These are phyloP conservation scores for Castanea sativa DNA, from an alignment of 306 rosid genomes.

Conservation along the genomic window DNA sequence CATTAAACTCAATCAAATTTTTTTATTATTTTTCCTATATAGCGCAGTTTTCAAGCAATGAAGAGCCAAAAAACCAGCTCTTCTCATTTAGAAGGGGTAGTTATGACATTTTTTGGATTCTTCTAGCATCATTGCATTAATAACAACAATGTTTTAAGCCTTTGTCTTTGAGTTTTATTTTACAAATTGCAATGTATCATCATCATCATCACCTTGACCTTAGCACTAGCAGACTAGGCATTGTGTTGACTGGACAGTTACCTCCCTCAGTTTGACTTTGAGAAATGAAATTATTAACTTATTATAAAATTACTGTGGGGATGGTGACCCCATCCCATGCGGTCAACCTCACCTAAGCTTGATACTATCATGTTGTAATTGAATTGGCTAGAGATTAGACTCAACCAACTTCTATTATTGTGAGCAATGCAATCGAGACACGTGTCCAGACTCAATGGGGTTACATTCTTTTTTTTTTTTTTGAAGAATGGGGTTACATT, in stretches of 20 bases:
- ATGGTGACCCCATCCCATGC: too few species aligned
- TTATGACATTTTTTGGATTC: not conserved
- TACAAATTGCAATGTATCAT: not conserved
- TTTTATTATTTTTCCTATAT: not conserved
- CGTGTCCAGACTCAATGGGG: not conserved
- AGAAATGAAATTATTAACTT: not conserved
- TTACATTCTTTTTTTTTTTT: too few species aligned
- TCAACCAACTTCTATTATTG: not conserved
- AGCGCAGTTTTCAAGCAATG: constrained; percentile 5
- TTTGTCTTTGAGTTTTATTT: not conserved
- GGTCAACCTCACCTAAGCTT: not conserved
- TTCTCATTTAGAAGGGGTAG: not conserved
- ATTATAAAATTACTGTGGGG: not conserved
- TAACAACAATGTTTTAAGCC: not conserved
- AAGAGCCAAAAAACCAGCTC: not conserved
- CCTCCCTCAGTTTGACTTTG: constrained; percentile 1
- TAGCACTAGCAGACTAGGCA: not conserved
- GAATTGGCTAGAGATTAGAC: not conserved
- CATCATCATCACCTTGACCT: not conserved
- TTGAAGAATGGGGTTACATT: too few species aligned
- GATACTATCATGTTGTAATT: not conserved
- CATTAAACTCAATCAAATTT: not conserved
- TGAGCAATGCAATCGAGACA: not conserved
- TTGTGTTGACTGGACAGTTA: not conserved
- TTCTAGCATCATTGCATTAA: too few species aligned